Evolutionary conservation across 371 early-diverging fungal genomes (phyloP).

Genomic region (Apophysomyces trapeziformis): DNA sequence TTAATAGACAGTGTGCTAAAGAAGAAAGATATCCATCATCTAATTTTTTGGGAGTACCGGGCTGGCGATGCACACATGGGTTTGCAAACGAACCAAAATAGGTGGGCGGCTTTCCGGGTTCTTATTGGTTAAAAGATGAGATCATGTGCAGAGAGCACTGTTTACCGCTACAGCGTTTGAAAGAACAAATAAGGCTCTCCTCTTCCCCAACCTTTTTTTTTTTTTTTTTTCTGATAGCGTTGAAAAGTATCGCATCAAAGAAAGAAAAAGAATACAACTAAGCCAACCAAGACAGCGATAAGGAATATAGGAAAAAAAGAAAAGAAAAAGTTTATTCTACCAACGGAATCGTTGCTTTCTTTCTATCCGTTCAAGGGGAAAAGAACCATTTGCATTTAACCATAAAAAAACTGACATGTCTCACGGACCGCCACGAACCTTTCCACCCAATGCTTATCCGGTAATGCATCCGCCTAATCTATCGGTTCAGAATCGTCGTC

Average conservation of each 20-base stretch:
- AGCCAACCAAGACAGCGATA: no score
- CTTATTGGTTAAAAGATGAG: slow-evolving; percentile 1
- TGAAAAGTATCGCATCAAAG: not conserved
- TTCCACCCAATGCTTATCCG: slow-evolving; percentile 4
- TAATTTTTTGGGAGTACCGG: no score
- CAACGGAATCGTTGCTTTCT: slow-evolving; percentile 2
- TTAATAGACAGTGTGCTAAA: no score
- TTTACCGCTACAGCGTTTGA: not conserved
- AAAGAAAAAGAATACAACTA: not conserved
- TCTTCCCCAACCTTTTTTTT: slow-evolving; percentile 7
- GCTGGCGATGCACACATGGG: no score
- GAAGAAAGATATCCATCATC: no score
- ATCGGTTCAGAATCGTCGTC: not conserved
- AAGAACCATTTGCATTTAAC: not conserved
- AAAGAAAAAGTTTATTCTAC: not conserved
- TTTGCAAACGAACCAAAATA: no score
- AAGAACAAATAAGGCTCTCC: slow-evolving; percentile 2
- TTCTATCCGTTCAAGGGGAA: slow-evolving; percentile 7
- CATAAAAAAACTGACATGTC: not conserved
- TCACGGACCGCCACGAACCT: slow-evolving; percentile 11
- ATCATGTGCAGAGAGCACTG: slow-evolving; percentile 11
- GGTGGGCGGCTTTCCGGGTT: not conserved
- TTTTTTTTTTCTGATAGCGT: slow-evolving; percentile 2
- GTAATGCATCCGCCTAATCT: slow-evolving; percentile 6
- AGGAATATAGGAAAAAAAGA: not conserved